phyloP scores from a whole-genome alignment of 2,329 filamentous ascomycete species.

The Cercospora sp. region DNA sequence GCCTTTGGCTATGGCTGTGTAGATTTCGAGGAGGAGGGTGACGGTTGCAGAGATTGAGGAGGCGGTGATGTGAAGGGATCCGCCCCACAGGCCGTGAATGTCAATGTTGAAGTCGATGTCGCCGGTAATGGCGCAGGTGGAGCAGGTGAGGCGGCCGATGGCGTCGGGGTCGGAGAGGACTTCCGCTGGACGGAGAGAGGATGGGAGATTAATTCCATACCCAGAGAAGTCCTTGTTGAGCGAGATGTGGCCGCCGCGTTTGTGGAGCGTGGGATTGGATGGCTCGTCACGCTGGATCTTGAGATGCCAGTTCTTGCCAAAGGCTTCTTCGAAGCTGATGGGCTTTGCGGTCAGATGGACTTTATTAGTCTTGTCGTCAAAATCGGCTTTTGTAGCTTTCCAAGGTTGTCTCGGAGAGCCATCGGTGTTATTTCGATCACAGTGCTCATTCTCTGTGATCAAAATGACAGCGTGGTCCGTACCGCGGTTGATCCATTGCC shows the following conservation, averaged over 20 bases:
- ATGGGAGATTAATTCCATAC: constrained; percentile 8
- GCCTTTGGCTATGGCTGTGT: constrained; percentile 1
- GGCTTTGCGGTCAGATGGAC: neutral
- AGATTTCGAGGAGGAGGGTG: constrained; percentile 3
- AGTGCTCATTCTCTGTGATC: constrained; percentile 12
- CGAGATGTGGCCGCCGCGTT: constrained; percentile 3
- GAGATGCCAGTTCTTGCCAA: constrained; percentile 13
- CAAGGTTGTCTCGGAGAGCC: constrained; percentile 10
- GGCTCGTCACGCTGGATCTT: constrained; percentile 2
- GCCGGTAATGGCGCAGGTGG: constrained; percentile 10
- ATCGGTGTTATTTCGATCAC: constrained; percentile 8
- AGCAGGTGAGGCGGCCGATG: constrained; percentile 13
- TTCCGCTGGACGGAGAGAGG: neutral
- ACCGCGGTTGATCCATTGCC: constrained; percentile 9
- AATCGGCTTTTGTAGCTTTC: neutral
- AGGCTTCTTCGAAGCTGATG: constrained; percentile 10
- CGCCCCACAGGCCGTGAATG: constrained; percentile 9
- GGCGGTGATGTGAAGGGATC: neutral
- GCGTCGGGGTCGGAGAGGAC: neutral
- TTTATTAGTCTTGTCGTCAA: constrained; percentile 4
- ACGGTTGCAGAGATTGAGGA: constrained; percentile 1
- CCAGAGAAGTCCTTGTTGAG: constrained; percentile 17
- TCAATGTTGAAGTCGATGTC: constrained; percentile 10
- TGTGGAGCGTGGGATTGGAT: neutral
- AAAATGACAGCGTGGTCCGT: neutral